Percentiles rank a stretch among this genome's conserved stretches.
phyloP scores from a whole-genome alignment of 345 rosid genomes.

The rapeseed (Brassica napus) region DNA sequence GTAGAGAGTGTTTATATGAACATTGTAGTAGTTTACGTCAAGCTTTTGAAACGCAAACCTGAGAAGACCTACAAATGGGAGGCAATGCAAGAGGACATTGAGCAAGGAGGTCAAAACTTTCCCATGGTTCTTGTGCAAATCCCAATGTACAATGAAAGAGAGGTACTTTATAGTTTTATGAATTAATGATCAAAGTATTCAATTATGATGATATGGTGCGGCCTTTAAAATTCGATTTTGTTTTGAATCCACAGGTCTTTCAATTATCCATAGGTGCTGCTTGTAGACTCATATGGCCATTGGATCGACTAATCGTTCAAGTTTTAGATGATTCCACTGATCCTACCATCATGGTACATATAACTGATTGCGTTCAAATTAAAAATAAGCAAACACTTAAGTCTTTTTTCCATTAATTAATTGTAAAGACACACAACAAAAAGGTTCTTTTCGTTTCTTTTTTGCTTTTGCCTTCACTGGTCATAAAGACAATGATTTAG shows the following conservation, averaged over 20 bases:
- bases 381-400: background rate
- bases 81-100: slow-evolving; percentile 48
- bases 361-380: background rate
- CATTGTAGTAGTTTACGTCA: slow-evolving; percentile 48
- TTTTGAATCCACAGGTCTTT: slow-evolving; percentile 48
- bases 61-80: slow-evolving; percentile 51
- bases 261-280: slow-evolving; percentile 65
- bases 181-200: background rate
- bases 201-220: background rate
- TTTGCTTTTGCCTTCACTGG: background rate
- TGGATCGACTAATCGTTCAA: slow-evolving; percentile 55
- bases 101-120: slow-evolving; percentile 45
- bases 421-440: background rate
- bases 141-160: slow-evolving; percentile 45
- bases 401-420: background rate
- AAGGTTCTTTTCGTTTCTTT: background rate
- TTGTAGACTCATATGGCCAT: slow-evolving; percentile 64
- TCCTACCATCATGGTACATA: slow-evolving; percentile 51
- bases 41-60: slow-evolving; percentile 46
- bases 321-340: slow-evolving; percentile 71
- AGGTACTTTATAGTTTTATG: slow-evolving; percentile 25
- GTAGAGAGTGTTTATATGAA: slow-evolving; percentile 57
- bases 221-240: background rate
- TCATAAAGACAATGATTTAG: background rate
- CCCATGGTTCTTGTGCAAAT: slow-evolving; percentile 45